Base-by-base conservation (phyloP, 179 eudicot genomes). In the Actinidia chinensis region DNA sequence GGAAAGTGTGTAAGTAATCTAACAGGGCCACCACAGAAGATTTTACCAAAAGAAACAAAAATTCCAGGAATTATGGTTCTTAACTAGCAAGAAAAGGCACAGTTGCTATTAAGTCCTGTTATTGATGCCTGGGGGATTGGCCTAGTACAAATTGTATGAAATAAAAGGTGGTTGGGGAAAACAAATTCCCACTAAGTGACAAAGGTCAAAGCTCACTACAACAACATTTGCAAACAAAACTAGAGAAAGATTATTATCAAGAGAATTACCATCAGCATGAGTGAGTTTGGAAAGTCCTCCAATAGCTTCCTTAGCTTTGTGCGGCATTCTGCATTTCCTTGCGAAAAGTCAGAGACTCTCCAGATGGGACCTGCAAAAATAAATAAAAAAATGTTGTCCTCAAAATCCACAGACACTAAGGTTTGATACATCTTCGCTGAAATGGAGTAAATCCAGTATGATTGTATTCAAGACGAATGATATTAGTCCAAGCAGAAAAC, bases 281-380 rank as follows among this genome's bases (percentile, higher is more conserved):
- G 96, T 95, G 82, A 95, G 97, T 88, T 87, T 93, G 65, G 99
- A 82, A 84, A 95, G 93, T 83, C 98, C 99, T 77, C 99, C 99
- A 86, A 95, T 95, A 73, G 98, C 96, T 85, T 95, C 99, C 87
- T 94, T 94, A 71, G 99, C 99, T 91, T 95, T 95, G 79, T 77
- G 98, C 98, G 80, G 98, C 92, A 80, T 91, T 89, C 80, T 80
- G 82, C 40, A 89, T 91, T 91, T 95, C 97, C 78, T 75, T 90
- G 68, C 91, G 95, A 80, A 84, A 93, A 52, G 79, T 89, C 84
- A 95, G 81, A 79, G 84, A 82, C 84, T 95, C 99, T 64, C 99
- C 99, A 42, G 95, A 88, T 71, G 99, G 99, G 64, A 95, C 99
- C 99, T 95, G 85, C 68, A 80, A 63, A 60, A 77, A 40, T 15